Conservation (phyloP, 768 basidiomycete genomes). For the Phanerodontia chrysosporium region DNA sequence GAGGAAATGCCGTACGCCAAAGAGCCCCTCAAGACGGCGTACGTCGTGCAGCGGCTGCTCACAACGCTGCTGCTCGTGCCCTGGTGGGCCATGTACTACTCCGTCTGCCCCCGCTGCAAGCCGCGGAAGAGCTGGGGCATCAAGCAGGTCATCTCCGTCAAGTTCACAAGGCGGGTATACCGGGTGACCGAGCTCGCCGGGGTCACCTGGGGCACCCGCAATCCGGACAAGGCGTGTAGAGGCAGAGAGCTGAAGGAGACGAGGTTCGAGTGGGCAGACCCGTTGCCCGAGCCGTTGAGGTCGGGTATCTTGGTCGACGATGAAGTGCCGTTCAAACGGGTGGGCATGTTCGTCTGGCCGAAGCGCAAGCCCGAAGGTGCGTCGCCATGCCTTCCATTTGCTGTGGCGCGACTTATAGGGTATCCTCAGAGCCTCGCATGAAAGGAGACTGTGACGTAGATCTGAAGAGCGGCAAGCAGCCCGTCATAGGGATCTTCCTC, state of each 20-base stretch:
- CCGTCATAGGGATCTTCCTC: slow-evolving; percentile 45
- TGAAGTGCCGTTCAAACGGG: slow-evolving; percentile 37
- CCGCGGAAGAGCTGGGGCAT: slow-evolving; percentile 50
- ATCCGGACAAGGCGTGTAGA: slow-evolving; percentile 36
- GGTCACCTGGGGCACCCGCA: slow-evolving; percentile 49
- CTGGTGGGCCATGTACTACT: slow-evolving; percentile 41
- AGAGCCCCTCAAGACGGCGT: slow-evolving; percentile 43
- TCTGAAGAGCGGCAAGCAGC: slow-evolving; percentile 15
- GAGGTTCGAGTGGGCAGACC: slow-evolving; percentile 45
- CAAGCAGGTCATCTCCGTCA: slow-evolving; percentile 45
- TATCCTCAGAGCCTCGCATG: not conserved
- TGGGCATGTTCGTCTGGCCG: slow-evolving; percentile 49
- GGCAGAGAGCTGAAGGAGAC: slow-evolving; percentile 37
- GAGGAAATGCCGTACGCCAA: slow-evolving; percentile 40
- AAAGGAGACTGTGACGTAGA: not conserved
- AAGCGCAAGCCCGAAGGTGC: slow-evolving; percentile 25
- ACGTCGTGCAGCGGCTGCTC: slow-evolving; percentile 43
- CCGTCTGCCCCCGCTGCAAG: slow-evolving; percentile 38
- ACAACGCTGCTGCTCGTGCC: slow-evolving; percentile 47
- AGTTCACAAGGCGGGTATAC: slow-evolving; percentile 49
- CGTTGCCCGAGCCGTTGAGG: slow-evolving; percentile 35
- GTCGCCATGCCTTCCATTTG: not conserved
- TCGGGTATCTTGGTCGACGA: slow-evolving; percentile 39
- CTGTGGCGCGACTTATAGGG: too few relatives aligned
- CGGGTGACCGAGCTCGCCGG: slow-evolving; percentile 53